Evolutionary conservation across 352 stramenopile species (phyloP), one percentile per base, ranked within the genome.

Genomic region (Peronospora destructor): DNA sequence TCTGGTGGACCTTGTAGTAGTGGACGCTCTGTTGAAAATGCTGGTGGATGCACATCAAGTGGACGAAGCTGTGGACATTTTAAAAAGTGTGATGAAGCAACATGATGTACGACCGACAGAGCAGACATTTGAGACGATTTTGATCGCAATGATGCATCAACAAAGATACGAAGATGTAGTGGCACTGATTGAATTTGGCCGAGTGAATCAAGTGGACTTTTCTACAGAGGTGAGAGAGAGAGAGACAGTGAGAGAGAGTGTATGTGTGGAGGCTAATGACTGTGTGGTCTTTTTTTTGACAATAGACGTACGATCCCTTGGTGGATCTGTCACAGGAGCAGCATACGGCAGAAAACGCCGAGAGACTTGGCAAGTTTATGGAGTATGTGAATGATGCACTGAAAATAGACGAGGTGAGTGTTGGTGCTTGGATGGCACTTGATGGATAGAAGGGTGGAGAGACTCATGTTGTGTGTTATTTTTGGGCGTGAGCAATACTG

Each of bases 271-370:
- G 12, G 40, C 23, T 41, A 5, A 55, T 10, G 37, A n/a, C 29
- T 19, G 9, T 23, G 12, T 29, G 49, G 23, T 8, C n/a, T n/a
- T 53, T 44, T 55, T 2, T 54, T 6, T 4, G 30, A 9, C 42
- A 4, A 8, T 30, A 89, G 77, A 76, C 68, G 49, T 89, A 86
- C 59, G 73, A 84, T 46, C 59, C 67, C 41, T 49, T 89, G 8
- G 71, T 89, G 36, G 63, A 80, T 38, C 44, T 85, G 6, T 68
- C 64, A 14, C 57, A 81, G 37, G 38, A 76, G 39, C 71, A 83
- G 7, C 54, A 61, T 25, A 61, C 45, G 44, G 19, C 33, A 6
- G 37, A 76, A 42, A 67, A 73, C 45, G 63, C 68, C 19, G 73
- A 81, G 33, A 45, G 59, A 1, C 59, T 85, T 29, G 66, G 73